These are phyloP conservation scores for Ogataea naganishii DNA, from an alignment of 805 yeast species.

Conservation along the genomic window DNA sequence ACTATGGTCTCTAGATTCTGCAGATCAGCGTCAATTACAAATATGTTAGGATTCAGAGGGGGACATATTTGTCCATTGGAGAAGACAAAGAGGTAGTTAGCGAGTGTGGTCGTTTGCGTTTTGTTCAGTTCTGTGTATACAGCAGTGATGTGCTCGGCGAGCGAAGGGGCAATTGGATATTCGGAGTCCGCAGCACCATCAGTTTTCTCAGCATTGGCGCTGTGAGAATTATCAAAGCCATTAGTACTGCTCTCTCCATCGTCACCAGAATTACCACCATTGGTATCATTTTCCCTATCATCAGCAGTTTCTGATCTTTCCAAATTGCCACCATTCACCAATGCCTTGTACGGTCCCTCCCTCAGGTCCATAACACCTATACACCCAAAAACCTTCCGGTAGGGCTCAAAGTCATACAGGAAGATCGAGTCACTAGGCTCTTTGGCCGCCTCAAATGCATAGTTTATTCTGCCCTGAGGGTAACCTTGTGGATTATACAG, in stretches of 20 bases:
- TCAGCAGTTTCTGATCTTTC: constrained; percentile 38
- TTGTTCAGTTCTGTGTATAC: constrained; percentile 2
- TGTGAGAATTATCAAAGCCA: too few species aligned
- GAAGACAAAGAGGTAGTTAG: constrained; percentile 15
- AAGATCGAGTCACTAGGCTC: constrained; percentile 40
- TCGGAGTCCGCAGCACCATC: constrained; percentile 20
- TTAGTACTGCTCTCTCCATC: too few species aligned
- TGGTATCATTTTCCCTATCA: too few species aligned
- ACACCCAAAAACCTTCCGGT: constrained; percentile 64
- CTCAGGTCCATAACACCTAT: constrained; percentile 32
- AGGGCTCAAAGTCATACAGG: constrained; percentile 85
- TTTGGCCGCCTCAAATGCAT: constrained; percentile 46
- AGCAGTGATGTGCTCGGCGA: constrained; percentile 47
- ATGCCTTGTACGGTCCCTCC: too few species aligned
- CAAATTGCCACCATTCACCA: constrained; percentile 1
- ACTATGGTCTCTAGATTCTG: constrained; percentile 48
- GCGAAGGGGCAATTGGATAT: constrained; percentile 38
- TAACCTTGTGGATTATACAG: constrained; percentile 78
- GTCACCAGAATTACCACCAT: too few species aligned
- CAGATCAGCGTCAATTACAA: too few species aligned
- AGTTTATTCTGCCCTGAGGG: constrained; percentile 69
- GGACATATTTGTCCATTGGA: constrained; percentile 12
- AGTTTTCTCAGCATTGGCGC: constrained; percentile 16
- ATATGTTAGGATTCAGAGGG: constrained; percentile 16
- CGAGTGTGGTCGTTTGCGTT: constrained; percentile 6